Evolutionary conservation across 2,329 filamentous ascomycete species (phyloP).

Genomic region (Fusarium sororula): DNA sequence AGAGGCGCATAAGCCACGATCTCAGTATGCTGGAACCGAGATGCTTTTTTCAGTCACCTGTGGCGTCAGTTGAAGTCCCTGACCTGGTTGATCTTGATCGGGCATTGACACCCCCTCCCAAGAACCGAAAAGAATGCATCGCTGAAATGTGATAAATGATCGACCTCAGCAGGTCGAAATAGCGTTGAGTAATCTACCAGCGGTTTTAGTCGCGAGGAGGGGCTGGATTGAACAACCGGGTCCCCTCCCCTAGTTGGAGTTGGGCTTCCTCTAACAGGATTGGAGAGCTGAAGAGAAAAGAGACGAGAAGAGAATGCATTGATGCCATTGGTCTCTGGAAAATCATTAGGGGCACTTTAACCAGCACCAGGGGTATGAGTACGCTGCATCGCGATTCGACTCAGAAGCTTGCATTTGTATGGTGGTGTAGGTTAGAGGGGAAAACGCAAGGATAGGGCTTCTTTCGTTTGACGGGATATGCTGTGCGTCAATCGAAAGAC

Average conservation of each 20-base stretch:
- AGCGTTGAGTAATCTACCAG: constrained; percentile 19
- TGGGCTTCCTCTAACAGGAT: neutral
- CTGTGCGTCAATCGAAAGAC: constrained; percentile 22
- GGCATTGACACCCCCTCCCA: constrained; percentile 1
- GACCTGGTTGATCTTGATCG: neutral
- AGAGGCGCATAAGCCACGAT: constrained; percentile 29
- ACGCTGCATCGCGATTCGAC: constrained; percentile 10
- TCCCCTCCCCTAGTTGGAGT: constrained; percentile 22
- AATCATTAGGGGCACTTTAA: constrained; percentile 5
- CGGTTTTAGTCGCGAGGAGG: constrained; percentile 10
- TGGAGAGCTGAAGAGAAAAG: constrained; percentile 23
- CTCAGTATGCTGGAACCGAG: constrained; percentile 11
- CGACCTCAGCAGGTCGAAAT: constrained; percentile 2
- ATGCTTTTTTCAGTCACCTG: neutral
- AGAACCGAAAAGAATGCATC: neutral
- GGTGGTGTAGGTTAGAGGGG: neutral
- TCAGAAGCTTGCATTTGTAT: neutral
- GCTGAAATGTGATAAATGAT: constrained; percentile 31
- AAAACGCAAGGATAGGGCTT: constrained; percentile 1
- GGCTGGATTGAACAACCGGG: neutral
- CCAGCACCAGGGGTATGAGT: constrained; percentile 6
- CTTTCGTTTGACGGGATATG: constrained; percentile 6
- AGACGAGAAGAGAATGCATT: constrained; percentile 22
- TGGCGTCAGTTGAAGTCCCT: constrained; percentile 11
- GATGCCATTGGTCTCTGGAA: constrained; percentile 10